Percentiles rank a stretch among this genome's conserved stretches.
phyloP scores from a whole-genome alignment of 225 moss, liverwort and hornwort species.

The Sphagnum contortum region DNA sequence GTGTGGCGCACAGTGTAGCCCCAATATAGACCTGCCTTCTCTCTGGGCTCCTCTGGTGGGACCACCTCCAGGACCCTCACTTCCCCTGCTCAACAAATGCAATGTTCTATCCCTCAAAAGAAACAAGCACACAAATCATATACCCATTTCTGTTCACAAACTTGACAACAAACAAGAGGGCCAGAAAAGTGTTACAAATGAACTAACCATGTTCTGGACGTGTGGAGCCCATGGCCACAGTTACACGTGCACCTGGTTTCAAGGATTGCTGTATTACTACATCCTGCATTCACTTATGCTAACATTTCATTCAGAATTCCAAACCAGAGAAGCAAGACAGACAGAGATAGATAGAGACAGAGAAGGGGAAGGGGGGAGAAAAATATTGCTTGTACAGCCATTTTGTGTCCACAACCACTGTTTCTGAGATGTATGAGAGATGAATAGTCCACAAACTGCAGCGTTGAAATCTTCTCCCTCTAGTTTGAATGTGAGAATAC shows the following conservation, averaged over 20 bases:
- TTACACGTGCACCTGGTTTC: constrained; percentile 67
- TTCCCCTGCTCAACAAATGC: constrained; percentile 20
- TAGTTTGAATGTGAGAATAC: constrained; percentile 10
- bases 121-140: constrained; percentile 1
- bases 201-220: constrained; percentile 33
- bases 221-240: constrained; percentile 74
- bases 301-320: not conserved
- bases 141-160: not conserved
- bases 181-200: not conserved
- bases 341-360: not conserved
- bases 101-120: no score
- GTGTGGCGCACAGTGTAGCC: constrained; percentile 85
- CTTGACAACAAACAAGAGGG: no score
- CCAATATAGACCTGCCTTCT: constrained; percentile 66
- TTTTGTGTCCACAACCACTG: no score
- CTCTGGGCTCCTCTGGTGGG: constrained; percentile 70
- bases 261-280: constrained; percentile 56
- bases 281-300: constrained; percentile 35
- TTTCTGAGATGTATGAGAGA: no score
- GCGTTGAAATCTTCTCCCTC: no score
- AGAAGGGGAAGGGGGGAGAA: no score
- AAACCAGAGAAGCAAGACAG: not conserved
- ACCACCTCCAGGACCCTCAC: constrained; percentile 58
- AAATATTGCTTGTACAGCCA: no score
- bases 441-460: no score